A percentile compares a stretch with the other conserved stretches of the same genome.
phyloP scores from a whole-genome alignment of 2,329 filamentous ascomycete species.

The Davidsoniella neocaledoniae region DNA sequence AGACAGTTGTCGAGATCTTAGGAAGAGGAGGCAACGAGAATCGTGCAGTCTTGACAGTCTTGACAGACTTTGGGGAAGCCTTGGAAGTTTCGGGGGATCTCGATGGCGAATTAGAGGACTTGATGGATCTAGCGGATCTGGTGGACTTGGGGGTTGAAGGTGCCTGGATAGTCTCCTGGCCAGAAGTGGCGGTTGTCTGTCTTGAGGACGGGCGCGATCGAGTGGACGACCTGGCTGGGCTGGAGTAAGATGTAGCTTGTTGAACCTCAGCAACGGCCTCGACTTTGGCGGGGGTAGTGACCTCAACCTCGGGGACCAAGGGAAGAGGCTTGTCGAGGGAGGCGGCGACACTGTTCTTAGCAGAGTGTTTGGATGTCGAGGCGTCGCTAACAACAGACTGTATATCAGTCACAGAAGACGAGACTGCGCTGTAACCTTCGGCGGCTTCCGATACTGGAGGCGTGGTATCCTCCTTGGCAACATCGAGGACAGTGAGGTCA shows the following conservation, averaged over 20 bases:
- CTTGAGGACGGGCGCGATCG: conserved; percentile 24
- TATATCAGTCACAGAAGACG: not conserved
- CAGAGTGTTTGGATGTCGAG: conserved; percentile 16
- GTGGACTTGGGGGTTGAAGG: not conserved
- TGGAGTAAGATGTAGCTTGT: not conserved
- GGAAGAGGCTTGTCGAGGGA: conserved; percentile 50
- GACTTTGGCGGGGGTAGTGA: conserved; percentile 28
- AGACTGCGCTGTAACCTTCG: conserved; percentile 16
- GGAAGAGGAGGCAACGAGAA: conserved; percentile 38
- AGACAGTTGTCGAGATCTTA: conserved; percentile 35
- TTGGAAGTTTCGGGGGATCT: not conserved
- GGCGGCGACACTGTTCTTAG: conserved; percentile 26
- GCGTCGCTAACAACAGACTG: not conserved
- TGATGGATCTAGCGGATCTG: not conserved
- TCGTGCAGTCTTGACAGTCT: conserved; percentile 22
- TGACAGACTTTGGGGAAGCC: not conserved
- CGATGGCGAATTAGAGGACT: not conserved
- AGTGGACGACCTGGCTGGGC: not conserved
- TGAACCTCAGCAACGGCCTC: conserved; percentile 12
- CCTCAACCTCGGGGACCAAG: conserved; percentile 32
- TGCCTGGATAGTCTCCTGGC: not conserved
- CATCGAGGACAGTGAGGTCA: conserved; percentile 34
- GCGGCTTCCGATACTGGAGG: not conserved
- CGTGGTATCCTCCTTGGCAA: conserved; percentile 20
- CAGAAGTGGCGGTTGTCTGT: conserved; percentile 22